Conservation (phyloP, 164 flowering plant species). For the Chloranthus sessilifolius region DNA sequence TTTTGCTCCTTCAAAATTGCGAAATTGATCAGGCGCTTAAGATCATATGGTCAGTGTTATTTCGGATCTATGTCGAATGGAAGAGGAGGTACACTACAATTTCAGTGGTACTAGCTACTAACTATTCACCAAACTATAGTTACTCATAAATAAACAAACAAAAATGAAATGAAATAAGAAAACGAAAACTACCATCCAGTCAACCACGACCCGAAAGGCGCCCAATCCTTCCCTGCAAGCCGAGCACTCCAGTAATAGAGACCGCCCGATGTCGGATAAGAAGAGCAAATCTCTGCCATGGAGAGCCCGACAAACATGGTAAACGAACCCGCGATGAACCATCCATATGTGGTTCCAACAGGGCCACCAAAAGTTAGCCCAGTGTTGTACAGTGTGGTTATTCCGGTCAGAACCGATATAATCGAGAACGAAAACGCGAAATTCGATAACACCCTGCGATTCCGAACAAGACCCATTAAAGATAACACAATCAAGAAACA, state of each 20-base stretch:
- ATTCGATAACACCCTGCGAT: conserved; percentile 55
- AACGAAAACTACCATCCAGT: conserved; percentile 76
- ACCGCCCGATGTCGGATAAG: conserved; percentile 90
- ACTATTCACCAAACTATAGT: too few relatives aligned
- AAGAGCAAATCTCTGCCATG: conserved; percentile 93
- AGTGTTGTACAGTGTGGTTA: conserved; percentile 59
- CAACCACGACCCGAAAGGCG: conserved; percentile 97
- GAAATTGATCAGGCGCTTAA: too few relatives aligned
- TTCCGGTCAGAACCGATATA: conserved; percentile 84
- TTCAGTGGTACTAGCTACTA: too few relatives aligned
- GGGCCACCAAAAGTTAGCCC: conserved; percentile 87
- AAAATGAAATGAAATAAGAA: neutral
- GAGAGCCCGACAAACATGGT: conserved; percentile 66
- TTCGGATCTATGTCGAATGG: too few relatives aligned
- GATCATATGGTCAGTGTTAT: too few relatives aligned
- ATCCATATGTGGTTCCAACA: conserved; percentile 57
- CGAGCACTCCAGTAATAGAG: conserved; percentile 92
- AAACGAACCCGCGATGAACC: conserved; percentile 59
- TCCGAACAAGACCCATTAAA: conserved; percentile 8
- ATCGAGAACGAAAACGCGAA: conserved; percentile 67
- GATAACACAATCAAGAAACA: conserved; percentile 26
- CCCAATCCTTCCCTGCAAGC: conserved; percentile 86
- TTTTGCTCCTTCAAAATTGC: too few relatives aligned
- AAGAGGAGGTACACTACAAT: too few relatives aligned
- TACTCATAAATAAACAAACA: neutral